Conservation (phyloP, 495 filamentous ascomycete species). For the Margaritispora aquatica region DNA sequence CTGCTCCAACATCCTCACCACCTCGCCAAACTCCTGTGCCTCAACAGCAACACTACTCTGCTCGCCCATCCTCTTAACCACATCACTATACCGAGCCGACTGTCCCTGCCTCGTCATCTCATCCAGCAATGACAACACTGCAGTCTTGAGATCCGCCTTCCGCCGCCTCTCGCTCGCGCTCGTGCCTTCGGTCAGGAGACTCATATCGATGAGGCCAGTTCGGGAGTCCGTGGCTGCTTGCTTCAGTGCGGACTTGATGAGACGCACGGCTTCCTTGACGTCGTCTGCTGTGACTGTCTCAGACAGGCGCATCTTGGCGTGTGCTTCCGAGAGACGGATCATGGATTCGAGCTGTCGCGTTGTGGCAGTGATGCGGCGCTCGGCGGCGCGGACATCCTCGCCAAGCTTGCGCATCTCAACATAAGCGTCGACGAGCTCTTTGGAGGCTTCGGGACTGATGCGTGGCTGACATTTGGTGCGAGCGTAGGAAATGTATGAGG, state of each 20-base stretch:
- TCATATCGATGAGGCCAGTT: conserved; percentile 96
- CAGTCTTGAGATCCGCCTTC: conserved; percentile 79
- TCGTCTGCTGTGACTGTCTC: conserved; percentile 69
- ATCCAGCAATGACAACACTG: conserved; percentile 66
- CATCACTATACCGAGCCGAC: conserved; percentile 68
- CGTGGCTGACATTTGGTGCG: conserved; percentile 78
- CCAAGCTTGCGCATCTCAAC: conserved; percentile 95
- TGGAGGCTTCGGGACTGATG: conserved; percentile 68
- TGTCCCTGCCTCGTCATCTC: conserved; percentile 65
- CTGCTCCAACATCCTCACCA: conserved; percentile 69
- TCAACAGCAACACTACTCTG: conserved; percentile 69
- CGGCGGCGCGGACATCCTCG: conserved; percentile 85
- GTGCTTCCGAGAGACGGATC: conserved; percentile 93
- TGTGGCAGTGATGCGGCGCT: conserved; percentile 95
- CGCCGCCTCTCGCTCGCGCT: conserved; percentile 75
- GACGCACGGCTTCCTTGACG: conserved; percentile 82
- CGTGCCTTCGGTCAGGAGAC: conserved; percentile 84
- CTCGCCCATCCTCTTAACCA: conserved; percentile 67
- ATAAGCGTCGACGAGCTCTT: conserved; percentile 78
- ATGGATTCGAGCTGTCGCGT: conserved; percentile 94
- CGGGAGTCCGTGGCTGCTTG: conserved; percentile 87
- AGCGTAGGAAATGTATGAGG: conserved; percentile 95
- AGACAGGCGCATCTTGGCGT: conserved; percentile 93
- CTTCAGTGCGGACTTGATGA: conserved; percentile 94
- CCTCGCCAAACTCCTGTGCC: conserved; percentile 71